Base-by-base conservation (phyloP, 192 early-diverging fungal genomes). In the Linnemannia hyalina region DNA sequence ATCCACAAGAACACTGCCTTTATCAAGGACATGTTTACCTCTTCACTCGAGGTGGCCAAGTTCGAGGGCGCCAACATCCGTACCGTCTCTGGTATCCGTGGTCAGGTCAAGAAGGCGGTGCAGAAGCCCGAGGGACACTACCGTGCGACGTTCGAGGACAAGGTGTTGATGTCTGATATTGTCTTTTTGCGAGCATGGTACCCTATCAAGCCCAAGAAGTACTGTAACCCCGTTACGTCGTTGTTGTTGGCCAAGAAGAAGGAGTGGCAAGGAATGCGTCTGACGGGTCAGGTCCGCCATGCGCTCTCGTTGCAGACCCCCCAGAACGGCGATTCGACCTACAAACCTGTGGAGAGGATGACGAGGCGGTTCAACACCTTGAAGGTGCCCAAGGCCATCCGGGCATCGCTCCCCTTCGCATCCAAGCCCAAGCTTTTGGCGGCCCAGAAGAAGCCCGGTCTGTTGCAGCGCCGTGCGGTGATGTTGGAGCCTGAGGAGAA, bases 111-210 rank as follows among this genome's bases (percentile, higher is more conserved):
- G 89, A 99, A 99, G 91, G 91, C 93, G 8, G 80, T 97, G 16
- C 89, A 95, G 88, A 97, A 95, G 86, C 94, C 96, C 0, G 95
- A 95, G 60, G 99, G 99, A 42, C 90, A 91, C 80, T 99, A 97
- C 93, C 94, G 99, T 73, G 99, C 99, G 10, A 97, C 97, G 13
- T 99, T 99, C 88, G 99, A 99, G 90, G 99, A 99, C 90, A 97
- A 96, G 90, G 92, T 99, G 65, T 88, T 98, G 87, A 96, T 96
- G 95, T 80, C 90, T 91, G 98, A 99, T 88, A 99, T 99, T 90
- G 94, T 99, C 38, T 99, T 99, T 88, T 88, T 99, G 81, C 89
- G 98, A 35, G 97, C 99, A 3, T 99, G 98, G 97, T 97, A 97
- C 88, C 96, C 97, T 36, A 93, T 99, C 72, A 97, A 96, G 88